Evolutionary conservation across 371 early-diverging fungal genomes (phyloP).

Genomic region (Mucor circinelloides): DNA sequence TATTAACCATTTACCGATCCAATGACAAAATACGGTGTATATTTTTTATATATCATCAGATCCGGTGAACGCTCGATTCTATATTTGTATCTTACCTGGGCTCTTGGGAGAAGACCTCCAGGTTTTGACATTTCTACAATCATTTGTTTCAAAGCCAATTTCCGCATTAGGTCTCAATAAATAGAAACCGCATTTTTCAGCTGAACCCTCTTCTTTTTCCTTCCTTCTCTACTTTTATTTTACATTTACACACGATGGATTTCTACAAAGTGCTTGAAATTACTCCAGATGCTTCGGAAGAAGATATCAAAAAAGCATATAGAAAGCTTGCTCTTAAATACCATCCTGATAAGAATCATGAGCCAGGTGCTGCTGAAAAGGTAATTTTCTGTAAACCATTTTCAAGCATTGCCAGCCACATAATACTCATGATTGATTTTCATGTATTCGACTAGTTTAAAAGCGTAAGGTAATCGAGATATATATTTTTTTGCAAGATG

Average conservation of each 20-base stretch:
- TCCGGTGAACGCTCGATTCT: not conserved
- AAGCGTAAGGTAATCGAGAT: constrained; percentile 12
- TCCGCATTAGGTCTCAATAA: not conserved
- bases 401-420: constrained; percentile 48
- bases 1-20: not conserved
- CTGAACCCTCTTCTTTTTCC: not conserved
- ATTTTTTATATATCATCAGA: not conserved
- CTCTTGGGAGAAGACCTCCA: not conserved
- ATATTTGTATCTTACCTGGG: not conserved
- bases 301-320: constrained; percentile 94
- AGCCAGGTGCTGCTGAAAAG: constrained; percentile 27
- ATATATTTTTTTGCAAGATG: not conserved
- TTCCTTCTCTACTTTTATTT: not conserved
- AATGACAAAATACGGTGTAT: not conserved
- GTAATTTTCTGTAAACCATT: constrained; percentile 5
- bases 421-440: constrained; percentile 22
- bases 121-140: not conserved
- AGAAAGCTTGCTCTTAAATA: constrained; percentile 79
- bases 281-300: constrained; percentile 68
- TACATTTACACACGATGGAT: constrained; percentile 39
- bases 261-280: constrained; percentile 94
- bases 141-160: not conserved
- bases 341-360: constrained; percentile 84
- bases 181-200: not conserved
- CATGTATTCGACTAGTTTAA: constrained; percentile 9